These are phyloP conservation scores for Trichoderma cornu-damae DNA, from an alignment of 2,329 filamentous ascomycete genomes.

Conservation along the genomic window DNA sequence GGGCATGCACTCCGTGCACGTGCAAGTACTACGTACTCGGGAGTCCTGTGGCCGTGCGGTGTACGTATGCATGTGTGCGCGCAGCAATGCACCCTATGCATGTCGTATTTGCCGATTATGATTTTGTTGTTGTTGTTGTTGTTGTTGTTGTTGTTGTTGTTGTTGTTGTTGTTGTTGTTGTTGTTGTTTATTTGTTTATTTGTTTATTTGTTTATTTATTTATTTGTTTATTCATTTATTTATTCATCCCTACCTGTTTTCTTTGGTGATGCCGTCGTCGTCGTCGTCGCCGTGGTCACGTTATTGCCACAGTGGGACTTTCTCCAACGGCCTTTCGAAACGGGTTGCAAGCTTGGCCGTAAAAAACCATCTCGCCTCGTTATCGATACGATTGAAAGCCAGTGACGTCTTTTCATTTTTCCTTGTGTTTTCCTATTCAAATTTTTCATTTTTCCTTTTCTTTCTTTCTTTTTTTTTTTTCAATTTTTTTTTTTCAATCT, in stretches of 20 bases:
- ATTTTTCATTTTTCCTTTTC: no score
- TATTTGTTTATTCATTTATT: no score
- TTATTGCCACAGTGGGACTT: neutral
- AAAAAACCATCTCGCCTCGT: conserved; percentile 4
- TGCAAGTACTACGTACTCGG: neutral
- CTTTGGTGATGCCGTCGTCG: neutral
- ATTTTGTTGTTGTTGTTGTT: neutral
- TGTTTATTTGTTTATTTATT: no score
- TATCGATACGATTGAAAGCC: conserved; percentile 5
- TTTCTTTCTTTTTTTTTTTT: no score
- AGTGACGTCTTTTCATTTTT: neutral
- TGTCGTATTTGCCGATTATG: neutral
- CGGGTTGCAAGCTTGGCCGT: neutral
- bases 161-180: neutral
- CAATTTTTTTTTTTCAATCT: no score
- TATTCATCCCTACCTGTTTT: no score
- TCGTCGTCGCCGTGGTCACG: neutral
- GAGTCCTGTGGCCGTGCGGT: conserved; percentile 4
- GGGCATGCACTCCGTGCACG: neutral
- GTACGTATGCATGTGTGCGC: conserved; percentile 3
- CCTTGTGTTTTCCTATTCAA: no score
- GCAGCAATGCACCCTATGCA: neutral
- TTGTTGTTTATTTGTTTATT: no score
- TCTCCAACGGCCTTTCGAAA: neutral
- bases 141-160: neutral